Evolutionary conservation across 2,329 filamentous ascomycete genomes (phyloP).

Genomic region (Akanthomyces muscarius): DNA sequence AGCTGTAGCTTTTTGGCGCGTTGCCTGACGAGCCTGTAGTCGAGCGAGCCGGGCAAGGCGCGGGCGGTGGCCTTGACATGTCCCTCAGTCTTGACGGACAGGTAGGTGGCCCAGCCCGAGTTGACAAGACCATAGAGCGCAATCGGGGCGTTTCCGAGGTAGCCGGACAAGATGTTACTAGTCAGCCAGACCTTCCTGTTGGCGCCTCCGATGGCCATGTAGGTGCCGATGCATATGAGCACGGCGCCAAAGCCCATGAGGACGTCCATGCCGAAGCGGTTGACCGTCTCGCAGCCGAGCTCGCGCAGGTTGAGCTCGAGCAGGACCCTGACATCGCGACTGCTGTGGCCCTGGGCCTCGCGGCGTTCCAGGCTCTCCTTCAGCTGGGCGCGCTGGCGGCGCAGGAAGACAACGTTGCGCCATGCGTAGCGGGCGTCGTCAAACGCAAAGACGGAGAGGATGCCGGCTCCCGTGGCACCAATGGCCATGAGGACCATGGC

Average conservation of each 20-base stretch:
- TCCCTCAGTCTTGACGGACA: conserved; percentile 37
- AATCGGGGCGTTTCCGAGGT: conserved; percentile 49
- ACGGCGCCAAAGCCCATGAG: conserved; percentile 47
- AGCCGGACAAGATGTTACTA: conserved; percentile 52
- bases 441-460: conserved; percentile 43
- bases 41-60: conserved; percentile 25
- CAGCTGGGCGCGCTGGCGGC: conserved; percentile 36
- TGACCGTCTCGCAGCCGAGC: conserved; percentile 46
- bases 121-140: conserved; percentile 48
- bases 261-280: conserved; percentile 48
- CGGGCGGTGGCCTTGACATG: conserved; percentile 31
- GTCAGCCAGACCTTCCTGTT: conserved; percentile 38
- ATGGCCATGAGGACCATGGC: conserved; percentile 50
- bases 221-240: conserved; percentile 47
- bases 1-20: conserved; percentile 40
- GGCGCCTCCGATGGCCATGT: conserved; percentile 50
- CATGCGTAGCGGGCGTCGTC: conserved; percentile 41
- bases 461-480: conserved; percentile 44
- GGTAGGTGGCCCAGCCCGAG: conserved; percentile 42
- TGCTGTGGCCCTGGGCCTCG: conserved; percentile 7
- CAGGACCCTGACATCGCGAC: conserved; percentile 31
- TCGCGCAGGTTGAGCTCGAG: conserved; percentile 46
- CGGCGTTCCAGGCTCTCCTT: conserved; percentile 21
- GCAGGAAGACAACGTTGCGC: conserved; percentile 43
- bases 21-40: conserved; percentile 30